Evolutionary conservation across 73 alveolate genomes (phyloP).

Genomic region (Tetrahymena thermophila): DNA sequence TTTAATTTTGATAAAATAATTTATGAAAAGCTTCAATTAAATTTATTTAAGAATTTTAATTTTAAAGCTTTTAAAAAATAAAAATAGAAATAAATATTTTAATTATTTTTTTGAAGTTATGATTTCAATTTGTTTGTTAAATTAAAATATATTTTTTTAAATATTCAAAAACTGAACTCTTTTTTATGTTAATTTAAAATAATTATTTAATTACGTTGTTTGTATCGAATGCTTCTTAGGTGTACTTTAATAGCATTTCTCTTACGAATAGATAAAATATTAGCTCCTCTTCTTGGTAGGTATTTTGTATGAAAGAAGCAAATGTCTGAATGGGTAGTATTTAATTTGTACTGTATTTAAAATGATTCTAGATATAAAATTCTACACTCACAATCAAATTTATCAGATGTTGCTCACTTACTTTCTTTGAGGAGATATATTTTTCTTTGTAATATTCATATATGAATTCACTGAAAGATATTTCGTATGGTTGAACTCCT

Average conservation of each 20-base stretch:
- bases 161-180: too few species aligned
- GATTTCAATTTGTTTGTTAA: too few species aligned
- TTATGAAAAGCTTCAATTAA: too few species aligned
- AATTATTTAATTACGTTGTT: neutral
- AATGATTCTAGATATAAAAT: neutral
- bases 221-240: neutral
- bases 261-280: neutral
- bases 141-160: too few species aligned
- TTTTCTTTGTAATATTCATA: neutral
- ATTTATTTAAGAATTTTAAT: too few species aligned
- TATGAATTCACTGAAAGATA: neutral
- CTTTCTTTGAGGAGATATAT: neutral
- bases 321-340: neutral
- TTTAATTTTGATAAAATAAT: too few species aligned
- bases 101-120: too few species aligned
- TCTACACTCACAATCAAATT: neutral
- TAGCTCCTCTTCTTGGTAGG: neutral
- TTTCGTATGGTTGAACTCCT: neutral
- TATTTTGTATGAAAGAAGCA: neutral
- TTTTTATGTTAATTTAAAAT: too few species aligned
- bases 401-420: neutral
- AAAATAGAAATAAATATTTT: too few species aligned
- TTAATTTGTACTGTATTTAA: neutral
- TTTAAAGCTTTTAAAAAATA: too few species aligned
- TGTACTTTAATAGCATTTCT: neutral